Percentiles rank a stretch among this genome's conserved stretches.
Evolutionary conservation across 306 rosid species (phyloP).

Genomic region (Quercus parvula): DNA sequence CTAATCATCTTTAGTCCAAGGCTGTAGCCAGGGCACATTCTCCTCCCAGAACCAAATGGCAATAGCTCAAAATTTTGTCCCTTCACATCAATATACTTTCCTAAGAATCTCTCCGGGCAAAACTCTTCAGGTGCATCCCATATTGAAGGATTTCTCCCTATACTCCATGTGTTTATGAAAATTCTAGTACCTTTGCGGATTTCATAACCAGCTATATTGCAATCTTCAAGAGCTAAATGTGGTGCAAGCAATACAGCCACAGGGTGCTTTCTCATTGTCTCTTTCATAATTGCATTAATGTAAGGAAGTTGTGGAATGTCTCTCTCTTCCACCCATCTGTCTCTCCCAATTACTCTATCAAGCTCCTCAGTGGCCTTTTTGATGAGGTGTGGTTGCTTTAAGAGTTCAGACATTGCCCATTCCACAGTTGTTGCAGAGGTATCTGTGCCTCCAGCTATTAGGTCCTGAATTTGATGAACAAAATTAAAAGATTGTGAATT

Average conservation of each 20-base stretch:
- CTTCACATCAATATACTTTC: constrained; percentile 19
- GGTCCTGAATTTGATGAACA: constrained; percentile 13
- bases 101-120: constrained; percentile 30
- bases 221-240: constrained; percentile 29
- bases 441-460: constrained; percentile 39
- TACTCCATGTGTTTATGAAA: constrained; percentile 34
- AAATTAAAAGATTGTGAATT: no score
- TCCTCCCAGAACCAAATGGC: constrained; percentile 39
- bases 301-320: constrained; percentile 31
- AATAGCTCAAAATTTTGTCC: constrained; percentile 32
- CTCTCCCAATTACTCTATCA: constrained; percentile 29
- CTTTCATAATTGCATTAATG: constrained; percentile 29
- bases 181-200: constrained; percentile 18
- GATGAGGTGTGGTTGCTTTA: constrained; percentile 29
- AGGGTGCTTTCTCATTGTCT: constrained; percentile 38
- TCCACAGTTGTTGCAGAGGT: constrained; percentile 32
- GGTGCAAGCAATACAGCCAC: constrained; percentile 27
- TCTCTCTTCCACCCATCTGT: constrained; percentile 32
- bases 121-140: constrained; percentile 29
- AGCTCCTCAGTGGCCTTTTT: constrained; percentile 28
- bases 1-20: constrained; percentile 8
- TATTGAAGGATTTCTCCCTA: constrained; percentile 21
- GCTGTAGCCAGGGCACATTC: constrained; percentile 18
- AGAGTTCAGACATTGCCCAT: constrained; percentile 40
- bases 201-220: constrained; percentile 20